A percentile compares a stretch with the other conserved stretches of the same genome.
Evolutionary conservation across 2,329 filamentous ascomycete species (phyloP).

Genomic region (Aspergillus thermomutatus): DNA sequence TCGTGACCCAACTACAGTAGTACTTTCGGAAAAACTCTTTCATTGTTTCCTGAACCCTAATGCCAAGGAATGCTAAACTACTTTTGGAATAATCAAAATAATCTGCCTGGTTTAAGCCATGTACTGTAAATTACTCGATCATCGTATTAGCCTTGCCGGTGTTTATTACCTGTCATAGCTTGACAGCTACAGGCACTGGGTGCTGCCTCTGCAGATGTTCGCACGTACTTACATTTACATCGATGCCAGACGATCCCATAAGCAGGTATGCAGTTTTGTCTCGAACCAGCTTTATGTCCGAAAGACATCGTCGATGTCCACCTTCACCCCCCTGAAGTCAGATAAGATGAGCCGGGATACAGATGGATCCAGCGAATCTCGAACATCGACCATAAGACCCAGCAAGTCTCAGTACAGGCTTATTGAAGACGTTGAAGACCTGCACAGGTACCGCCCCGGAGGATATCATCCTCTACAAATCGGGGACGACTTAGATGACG

Average conservation of each 20-base stretch:
- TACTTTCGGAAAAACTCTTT: too few relatives aligned
- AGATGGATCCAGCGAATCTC: constrained; percentile 4
- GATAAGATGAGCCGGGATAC: background rate
- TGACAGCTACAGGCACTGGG: too few relatives aligned
- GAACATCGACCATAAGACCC: constrained; percentile 5
- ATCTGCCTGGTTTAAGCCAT: too few relatives aligned
- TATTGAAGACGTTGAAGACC: constrained; percentile 20
- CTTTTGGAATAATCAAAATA: too few relatives aligned
- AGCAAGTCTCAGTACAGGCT: constrained; percentile 11
- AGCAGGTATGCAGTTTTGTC: background rate
- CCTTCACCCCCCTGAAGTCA: background rate
- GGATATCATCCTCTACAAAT: constrained; percentile 3
- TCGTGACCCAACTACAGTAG: too few relatives aligned
- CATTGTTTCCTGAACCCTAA: too few relatives aligned
- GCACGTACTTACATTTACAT: background rate
- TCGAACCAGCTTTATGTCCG: background rate
- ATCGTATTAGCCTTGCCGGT: too few relatives aligned
- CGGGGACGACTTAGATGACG: constrained; percentile 6
- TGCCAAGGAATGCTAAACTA: too few relatives aligned
- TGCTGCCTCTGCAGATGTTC: constrained; percentile 2
- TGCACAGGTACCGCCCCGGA: constrained; percentile 8
- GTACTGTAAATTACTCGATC: too few relatives aligned
- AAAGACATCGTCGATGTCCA: constrained; percentile 4
- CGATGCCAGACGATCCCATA: background rate
- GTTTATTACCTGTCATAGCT: too few relatives aligned